Evolutionary conservation across 257 asterid species (phyloP).

Genomic region (Linaria vulgaris): DNA sequence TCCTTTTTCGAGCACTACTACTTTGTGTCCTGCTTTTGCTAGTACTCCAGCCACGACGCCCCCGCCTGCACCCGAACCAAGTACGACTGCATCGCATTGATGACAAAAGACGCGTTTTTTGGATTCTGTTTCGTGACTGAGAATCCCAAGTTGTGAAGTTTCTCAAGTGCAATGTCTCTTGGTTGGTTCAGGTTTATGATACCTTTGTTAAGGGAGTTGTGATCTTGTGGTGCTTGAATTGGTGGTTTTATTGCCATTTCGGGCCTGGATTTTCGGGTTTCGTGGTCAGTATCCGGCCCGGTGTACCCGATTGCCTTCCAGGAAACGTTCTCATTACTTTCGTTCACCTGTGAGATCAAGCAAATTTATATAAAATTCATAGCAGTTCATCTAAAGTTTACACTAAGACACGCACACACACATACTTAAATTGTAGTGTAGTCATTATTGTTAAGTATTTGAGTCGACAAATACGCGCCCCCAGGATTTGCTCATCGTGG

Average conservation of each 20-base stretch:
- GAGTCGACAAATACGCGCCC: no score
- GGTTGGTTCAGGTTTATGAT: slow-evolving; percentile 43
- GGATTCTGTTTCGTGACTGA: slow-evolving; percentile 2
- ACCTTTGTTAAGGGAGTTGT: slow-evolving; percentile 51
- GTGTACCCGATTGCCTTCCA: slow-evolving; percentile 85
- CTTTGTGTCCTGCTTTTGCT: slow-evolving; percentile 78
- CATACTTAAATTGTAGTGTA: no score
- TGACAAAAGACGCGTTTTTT: slow-evolving; percentile 32
- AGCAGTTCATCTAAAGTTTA: no score
- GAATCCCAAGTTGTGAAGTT: slow-evolving; percentile 47
- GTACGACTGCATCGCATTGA: slow-evolving; percentile 75
- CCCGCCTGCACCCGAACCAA: slow-evolving; percentile 95
- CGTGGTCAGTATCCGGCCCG: slow-evolving; percentile 61
- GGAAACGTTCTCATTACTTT: slow-evolving; percentile 50
- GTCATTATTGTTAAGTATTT: no score
- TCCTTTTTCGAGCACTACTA: slow-evolving; percentile 78
- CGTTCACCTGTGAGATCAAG: slow-evolving; percentile 71
- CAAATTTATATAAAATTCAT: no score
- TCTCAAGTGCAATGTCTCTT: slow-evolving; percentile 24
- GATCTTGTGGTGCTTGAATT: slow-evolving; percentile 29
- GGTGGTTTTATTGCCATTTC: slow-evolving; percentile 18
- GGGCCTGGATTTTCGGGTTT: slow-evolving; percentile 6
- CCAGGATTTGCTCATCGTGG: no score
- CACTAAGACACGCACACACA: no score
- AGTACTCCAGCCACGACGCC: slow-evolving; percentile 84